phyloP scores from a whole-genome alignment of 1,284 basidiomycete species.

The Ceratobasidium papillatum region DNA sequence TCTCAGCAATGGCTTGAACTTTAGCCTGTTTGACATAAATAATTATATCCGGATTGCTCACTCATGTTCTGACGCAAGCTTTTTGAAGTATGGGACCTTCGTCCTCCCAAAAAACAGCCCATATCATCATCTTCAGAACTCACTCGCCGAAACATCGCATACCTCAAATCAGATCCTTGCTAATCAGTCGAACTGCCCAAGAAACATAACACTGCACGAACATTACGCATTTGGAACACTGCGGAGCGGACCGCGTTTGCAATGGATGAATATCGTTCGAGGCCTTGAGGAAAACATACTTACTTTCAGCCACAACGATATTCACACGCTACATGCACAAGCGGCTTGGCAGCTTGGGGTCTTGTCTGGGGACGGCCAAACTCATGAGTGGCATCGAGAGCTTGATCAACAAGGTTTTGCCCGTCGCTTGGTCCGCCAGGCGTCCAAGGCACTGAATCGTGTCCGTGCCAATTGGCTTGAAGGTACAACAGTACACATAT shows the following conservation, averaged over 20 bases:
- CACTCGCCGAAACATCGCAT: slow-evolving; percentile 3
- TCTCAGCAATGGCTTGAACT: slow-evolving; percentile 26
- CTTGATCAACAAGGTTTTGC: not conserved
- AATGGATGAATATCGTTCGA: slow-evolving; percentile 44
- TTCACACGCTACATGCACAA: slow-evolving; percentile 33
- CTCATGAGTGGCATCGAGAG: slow-evolving; percentile 35
- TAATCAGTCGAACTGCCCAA: slow-evolving; percentile 32
- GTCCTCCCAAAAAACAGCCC: not conserved
- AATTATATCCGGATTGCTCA: not conserved
- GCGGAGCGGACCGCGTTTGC: slow-evolving; percentile 38
- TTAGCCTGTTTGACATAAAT: slow-evolving; percentile 7
- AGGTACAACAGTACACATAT: not conserved
- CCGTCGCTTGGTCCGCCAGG: not conserved
- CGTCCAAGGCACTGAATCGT: not conserved
- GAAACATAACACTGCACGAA: slow-evolving; percentile 39
- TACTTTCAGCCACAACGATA: slow-evolving; percentile 34
- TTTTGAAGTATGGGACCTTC: slow-evolving; percentile 21
- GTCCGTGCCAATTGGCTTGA: slow-evolving; percentile 36
- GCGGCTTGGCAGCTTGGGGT: slow-evolving; percentile 56
- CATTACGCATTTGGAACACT: slow-evolving; percentile 42
- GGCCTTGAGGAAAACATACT: slow-evolving; percentile 37
- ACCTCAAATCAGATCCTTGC: slow-evolving; percentile 41
- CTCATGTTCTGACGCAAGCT: not conserved
- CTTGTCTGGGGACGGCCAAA: slow-evolving; percentile 26
- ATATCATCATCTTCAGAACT: slow-evolving; percentile 24